Percentiles rank a stretch among this genome's conserved stretches.
Conservation (phyloP, 116 monocot species). For the Papilionanthe hybrid region DNA sequence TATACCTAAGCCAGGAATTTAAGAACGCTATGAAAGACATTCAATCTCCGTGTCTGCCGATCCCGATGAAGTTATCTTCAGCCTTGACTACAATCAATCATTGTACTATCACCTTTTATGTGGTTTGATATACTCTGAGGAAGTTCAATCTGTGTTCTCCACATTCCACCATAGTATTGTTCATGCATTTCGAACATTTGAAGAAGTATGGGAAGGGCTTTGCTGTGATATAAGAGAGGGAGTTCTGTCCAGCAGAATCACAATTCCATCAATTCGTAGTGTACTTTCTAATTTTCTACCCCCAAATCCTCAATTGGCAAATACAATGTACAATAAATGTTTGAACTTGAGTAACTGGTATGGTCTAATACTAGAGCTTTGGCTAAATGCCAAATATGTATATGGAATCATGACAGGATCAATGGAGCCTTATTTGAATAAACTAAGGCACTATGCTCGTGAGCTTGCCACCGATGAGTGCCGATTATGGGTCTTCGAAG, state of each 20-base stretch:
- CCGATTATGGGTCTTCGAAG: conserved; percentile 37
- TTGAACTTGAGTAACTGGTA: conserved; percentile 30
- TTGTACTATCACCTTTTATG: conserved; percentile 40
- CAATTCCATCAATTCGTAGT: conserved; percentile 15
- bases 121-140: conserved; percentile 24
- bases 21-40: conserved; percentile 23
- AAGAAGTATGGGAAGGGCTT: conserved; percentile 25
- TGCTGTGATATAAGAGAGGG: conserved; percentile 28
- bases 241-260: conserved; percentile 23
- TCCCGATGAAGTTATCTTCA: conserved; percentile 32
- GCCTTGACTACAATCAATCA: conserved; percentile 30
- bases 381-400: conserved; percentile 34
- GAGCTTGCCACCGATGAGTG: conserved; percentile 25
- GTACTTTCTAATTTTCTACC: conserved; percentile 16
- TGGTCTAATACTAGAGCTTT: conserved; percentile 33
- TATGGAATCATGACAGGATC: conserved; percentile 43
- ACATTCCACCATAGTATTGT: conserved; percentile 36
- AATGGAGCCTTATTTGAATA: conserved; percentile 33
- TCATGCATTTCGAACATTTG: conserved; percentile 32
- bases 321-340: conserved; percentile 22
- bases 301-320: conserved; percentile 26
- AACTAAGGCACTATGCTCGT: conserved; percentile 36
- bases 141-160: conserved; percentile 31
- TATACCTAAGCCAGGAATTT: conserved; percentile 21
- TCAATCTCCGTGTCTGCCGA: conserved; percentile 21